These are phyloP conservation scores for Globisporangium echinulatum DNA, from an alignment of 352 stramenopile genomes.

Conservation along the genomic window DNA sequence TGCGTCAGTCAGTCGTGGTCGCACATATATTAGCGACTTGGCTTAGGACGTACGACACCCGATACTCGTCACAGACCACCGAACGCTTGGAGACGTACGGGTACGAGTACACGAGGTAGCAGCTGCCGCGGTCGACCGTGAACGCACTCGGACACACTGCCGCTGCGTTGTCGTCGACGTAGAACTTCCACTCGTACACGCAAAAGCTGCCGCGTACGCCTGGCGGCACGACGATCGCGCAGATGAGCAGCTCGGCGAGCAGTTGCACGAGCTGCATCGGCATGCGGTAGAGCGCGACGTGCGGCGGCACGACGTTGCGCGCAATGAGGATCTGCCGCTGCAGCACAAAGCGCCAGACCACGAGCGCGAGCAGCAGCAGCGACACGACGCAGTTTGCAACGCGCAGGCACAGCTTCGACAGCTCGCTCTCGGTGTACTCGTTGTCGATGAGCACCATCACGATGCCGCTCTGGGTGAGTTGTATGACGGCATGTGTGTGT, in stretches of 20 bases:
- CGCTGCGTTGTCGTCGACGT: constrained; percentile 22
- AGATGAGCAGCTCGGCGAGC: constrained; percentile 39
- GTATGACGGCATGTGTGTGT: neutral
- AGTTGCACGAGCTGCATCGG: constrained; percentile 33
- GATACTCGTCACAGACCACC: neutral
- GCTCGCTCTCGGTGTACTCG: constrained; percentile 29
- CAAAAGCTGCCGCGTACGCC: constrained; percentile 38
- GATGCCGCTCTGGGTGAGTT: constrained; percentile 29
- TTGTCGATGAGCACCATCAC: constrained; percentile 68
- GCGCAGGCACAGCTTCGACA: constrained; percentile 34
- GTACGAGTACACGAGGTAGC: constrained; percentile 68
- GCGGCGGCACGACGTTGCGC: constrained; percentile 47
- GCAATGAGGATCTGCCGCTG: constrained; percentile 55
- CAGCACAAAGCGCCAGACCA: constrained; percentile 50
- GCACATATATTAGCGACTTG: too few species aligned
- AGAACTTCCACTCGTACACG: constrained; percentile 69
- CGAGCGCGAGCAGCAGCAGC: constrained; percentile 33
- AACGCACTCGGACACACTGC: constrained; percentile 28
- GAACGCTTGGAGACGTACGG: constrained; percentile 25
- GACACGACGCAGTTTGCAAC: constrained; percentile 38
- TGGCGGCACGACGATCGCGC: constrained; percentile 47
- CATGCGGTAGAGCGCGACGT: constrained; percentile 49
- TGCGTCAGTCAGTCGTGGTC: too few species aligned
- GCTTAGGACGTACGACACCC: neutral
- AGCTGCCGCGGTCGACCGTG: constrained; percentile 25